Evolutionary conservation across 164 flowering plant species (phyloP), one percentile per base, ranked within the genome.

Genomic region (Tinospora cordifolia): DNA sequence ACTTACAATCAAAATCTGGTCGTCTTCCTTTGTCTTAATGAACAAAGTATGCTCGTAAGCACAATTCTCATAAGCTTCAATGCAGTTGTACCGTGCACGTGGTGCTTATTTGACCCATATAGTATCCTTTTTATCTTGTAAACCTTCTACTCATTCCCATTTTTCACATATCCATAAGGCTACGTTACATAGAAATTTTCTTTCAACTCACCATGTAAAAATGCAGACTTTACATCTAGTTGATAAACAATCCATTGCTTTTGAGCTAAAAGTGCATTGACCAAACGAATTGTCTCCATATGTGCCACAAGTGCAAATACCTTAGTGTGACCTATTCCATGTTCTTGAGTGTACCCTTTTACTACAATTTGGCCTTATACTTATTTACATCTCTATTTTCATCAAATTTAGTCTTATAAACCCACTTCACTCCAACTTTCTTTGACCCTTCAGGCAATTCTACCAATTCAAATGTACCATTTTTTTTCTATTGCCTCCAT

Each of bases 301-400:
- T 38, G 69, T 2, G 69, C 3, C 15, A 67, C 58, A 40, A 59
- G 69, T 22, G 69, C 69, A 67, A 19, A 58, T 10, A 58, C 36
- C 36, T 30, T 4, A 30, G 36, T 30, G 4, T 30, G 4, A 30
- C 4, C 36, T 30, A 30, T 4, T 6, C 62, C 24, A 58, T 58
- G 8, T 6, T 58, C 3, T 25, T 58, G 24, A 19, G 62, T 0
- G 2, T 63, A 63, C 0, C 66, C 66, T 17, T 63, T 63, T 0
- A 41, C 66, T 0, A 63, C 41, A 5, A 67, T n/a, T 59, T 34
- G 4, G 36, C 36, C 4, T 30, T 30, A 4, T 30, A 4, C 36
- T 30, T 30, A 1, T 30, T 4, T 30, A 30, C 36, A 1, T 30
- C 36, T 30, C 36, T 4, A 30, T 30, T 30, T 30, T 30, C 36